phyloP scores from a whole-genome alignment of 2,329 filamentous ascomycete genomes.

The Aspergillus sergii region DNA sequence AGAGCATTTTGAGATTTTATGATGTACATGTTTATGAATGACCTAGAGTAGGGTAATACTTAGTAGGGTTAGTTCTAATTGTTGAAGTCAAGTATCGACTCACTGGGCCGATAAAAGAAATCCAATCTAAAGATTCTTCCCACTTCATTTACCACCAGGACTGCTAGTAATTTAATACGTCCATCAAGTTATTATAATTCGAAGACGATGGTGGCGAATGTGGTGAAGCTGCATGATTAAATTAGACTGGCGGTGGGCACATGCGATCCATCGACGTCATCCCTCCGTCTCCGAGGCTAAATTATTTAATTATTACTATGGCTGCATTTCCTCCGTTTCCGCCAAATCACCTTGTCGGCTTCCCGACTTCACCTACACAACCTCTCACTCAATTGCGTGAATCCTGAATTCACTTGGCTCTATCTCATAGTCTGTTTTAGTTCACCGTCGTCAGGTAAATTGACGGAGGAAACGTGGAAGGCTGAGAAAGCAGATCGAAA shows the following conservation, averaged over 20 bases:
- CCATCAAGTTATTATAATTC: no score
- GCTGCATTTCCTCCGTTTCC: not conserved
- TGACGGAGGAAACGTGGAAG: not conserved
- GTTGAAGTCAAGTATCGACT: not conserved
- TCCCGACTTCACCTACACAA: not conserved
- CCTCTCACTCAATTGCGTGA: not conserved
- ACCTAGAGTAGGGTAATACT: not conserved
- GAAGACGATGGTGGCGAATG: not conserved
- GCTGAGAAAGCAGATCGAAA: not conserved
- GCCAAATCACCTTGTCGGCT: not conserved
- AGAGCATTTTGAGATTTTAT: conserved; percentile 6
- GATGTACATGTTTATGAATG: conserved; percentile 8
- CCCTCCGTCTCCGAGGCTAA: not conserved
- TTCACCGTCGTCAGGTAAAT: not conserved
- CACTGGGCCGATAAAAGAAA: not conserved
- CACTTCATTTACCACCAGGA: not conserved
- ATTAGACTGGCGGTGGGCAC: not conserved
- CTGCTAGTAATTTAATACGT: no score
- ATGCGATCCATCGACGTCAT: not conserved
- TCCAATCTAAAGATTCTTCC: not conserved
- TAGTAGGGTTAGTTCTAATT: not conserved
- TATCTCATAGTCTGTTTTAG: not conserved
- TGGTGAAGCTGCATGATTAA: not conserved
- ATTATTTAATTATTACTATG: not conserved
- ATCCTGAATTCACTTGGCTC: not conserved